These are phyloP conservation scores for Plasmodium ovale DNA, from an alignment of 169 alveolate genomes.

Conservation along the genomic window DNA sequence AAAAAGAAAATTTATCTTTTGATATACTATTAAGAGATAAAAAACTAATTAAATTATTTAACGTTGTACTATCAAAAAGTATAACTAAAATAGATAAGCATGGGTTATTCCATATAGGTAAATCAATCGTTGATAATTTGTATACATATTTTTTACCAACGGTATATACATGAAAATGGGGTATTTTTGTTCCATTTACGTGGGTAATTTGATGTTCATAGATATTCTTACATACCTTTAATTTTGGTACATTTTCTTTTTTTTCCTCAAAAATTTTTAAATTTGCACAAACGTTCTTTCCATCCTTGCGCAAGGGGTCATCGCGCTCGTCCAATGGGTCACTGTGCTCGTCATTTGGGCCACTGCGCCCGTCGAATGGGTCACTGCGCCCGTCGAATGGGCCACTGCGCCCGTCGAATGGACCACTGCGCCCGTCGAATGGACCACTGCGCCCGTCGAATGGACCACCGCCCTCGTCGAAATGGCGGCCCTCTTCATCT, in stretches of 20 bases:
- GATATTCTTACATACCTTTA: constrained; percentile 67
- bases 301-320: no score
- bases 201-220: constrained; percentile 38
- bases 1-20: constrained; percentile 54
- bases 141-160: constrained; percentile 27
- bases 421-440: no score
- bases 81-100: constrained; percentile 33
- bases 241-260: constrained; percentile 44
- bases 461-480: background rate
- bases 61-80: constrained; percentile 33
- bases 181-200: constrained; percentile 65
- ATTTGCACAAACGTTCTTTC: no score
- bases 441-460: no score
- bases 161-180: constrained; percentile 72
- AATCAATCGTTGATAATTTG: constrained; percentile 69
- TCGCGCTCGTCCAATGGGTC: background rate
- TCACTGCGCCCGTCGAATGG: no score
- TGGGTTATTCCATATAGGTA: constrained; percentile 59
- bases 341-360: background rate
- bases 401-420: no score
- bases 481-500: background rate
- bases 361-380: no score
- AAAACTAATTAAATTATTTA: constrained; percentile 16
- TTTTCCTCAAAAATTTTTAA: constrained; percentile 14
- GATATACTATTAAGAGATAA: constrained; percentile 20